Evolutionary conservation across 306 rosid genomes (phyloP).

Genomic region (Carpinus viminea): DNA sequence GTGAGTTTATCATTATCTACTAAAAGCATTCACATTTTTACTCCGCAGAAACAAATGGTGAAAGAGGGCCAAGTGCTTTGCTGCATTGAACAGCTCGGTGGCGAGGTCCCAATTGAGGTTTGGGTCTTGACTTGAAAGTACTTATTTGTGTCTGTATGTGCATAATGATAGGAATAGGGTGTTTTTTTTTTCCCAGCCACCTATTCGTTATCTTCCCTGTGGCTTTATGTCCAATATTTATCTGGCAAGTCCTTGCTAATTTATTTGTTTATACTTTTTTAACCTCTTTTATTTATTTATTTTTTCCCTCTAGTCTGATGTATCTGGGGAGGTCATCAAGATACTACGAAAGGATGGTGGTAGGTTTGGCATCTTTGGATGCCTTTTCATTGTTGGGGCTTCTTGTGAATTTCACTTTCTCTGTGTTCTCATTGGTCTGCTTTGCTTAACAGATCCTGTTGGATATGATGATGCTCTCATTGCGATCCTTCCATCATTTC

Average conservation of each 20-base stretch:
- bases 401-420: not conserved
- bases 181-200: not conserved
- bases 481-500: conserved; percentile 83
- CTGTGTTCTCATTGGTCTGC: not conserved
- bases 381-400: not conserved
- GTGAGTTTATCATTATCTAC: not conserved
- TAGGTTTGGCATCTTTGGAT: conserved; percentile 34
- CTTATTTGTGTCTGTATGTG: not conserved
- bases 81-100: conserved; percentile 84
- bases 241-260: not conserved
- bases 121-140: conserved; percentile 21
- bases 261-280: conserved; percentile 1
- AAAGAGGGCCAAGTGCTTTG: conserved; percentile 87
- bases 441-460: conserved; percentile 61
- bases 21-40: conserved; percentile 12
- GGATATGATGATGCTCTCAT: conserved; percentile 90
- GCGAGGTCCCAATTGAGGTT: conserved; percentile 82
- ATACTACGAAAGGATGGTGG: conserved; percentile 86
- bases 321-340: conserved; percentile 80
- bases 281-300: not conserved
- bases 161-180: not conserved
- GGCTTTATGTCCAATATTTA: not conserved
- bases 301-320: conserved; percentile 55
- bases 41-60: conserved; percentile 69
- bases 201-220: not conserved